Evolutionary conservation across 805 yeast genomes (phyloP), one percentile per base, ranked within the genome.

Genomic region (Candida nitratophila): DNA sequence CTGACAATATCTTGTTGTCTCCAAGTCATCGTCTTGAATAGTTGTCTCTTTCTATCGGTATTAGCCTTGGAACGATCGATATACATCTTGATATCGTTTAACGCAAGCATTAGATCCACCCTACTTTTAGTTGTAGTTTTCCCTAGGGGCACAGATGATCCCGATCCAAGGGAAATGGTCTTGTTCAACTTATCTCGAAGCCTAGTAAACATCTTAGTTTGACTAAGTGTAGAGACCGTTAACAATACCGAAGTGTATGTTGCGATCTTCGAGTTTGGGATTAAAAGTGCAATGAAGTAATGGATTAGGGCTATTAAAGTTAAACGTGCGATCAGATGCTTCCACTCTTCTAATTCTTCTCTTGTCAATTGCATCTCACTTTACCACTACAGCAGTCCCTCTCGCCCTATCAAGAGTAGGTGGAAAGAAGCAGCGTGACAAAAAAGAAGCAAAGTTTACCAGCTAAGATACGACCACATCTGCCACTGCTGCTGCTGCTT

Each of bases 1-100:
- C 65, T 68, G 21, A 79, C 78, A 29, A 77, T 57, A 14, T 69
- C 62, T 54, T 81, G 86, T 49, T 81, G 87, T 43, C 74, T 63
- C 68, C 74, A 69, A 4, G 74, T 56, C 74, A 82, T 65, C 50
- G 68, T 51, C 48, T 70, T 71, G 57, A 68, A 71, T 33, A 72
- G 55, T 19, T 62, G 58, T 26, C 71, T 59, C 41, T 76, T 65
- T 40, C 71, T 58, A 40, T 73, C 74, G 47, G 75, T 78, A 69
- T 73, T 62, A 3, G 57, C 57, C 34, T 65, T 61, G 5, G 73
- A 63, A 37, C 69, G 64, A 2, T 46, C 33, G 2, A 65, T 51
- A 50, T 80, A 80, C 9, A 62, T 55, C 32, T 70, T 63, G n/a
- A 80, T 58, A 12, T 79, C 72, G n/a, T 57, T 55, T 8, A 79